Evolutionary conservation across 208 protist species (phyloP).

Genomic region (Porcisia deanei): DNA sequence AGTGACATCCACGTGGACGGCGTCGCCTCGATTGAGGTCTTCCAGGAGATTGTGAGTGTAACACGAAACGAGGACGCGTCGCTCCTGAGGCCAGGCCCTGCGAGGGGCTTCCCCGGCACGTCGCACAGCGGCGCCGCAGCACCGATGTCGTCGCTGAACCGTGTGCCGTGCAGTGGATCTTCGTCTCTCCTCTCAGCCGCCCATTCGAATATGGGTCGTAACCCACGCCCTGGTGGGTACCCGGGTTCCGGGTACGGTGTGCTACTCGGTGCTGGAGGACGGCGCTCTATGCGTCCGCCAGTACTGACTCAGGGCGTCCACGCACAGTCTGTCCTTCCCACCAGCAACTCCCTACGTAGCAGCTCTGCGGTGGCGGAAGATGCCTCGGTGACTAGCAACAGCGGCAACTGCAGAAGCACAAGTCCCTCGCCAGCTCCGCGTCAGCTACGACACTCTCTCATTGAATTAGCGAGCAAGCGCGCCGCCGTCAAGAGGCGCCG

Average conservation of each 20-base stretch:
- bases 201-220: constrained; percentile 15
- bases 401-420: background rate
- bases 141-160: constrained; percentile 14
- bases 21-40: constrained; percentile 76
- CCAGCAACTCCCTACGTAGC: background rate
- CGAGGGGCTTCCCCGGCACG: constrained; percentile 10
- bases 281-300: constrained; percentile 76
- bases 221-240: constrained; percentile 3
- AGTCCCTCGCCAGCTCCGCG: background rate
- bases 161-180: constrained; percentile 7
- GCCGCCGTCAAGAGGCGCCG: constrained; percentile 47
- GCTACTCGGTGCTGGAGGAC: constrained; percentile 71
- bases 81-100: background rate
- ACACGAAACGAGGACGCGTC: background rate
- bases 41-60: constrained; percentile 64
- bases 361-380: background rate
- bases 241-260: constrained; percentile 69
- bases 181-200: constrained; percentile 12
- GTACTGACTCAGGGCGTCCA: constrained; percentile 18
- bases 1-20: constrained; percentile 78
- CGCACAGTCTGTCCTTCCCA: constrained; percentile 4
- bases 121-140: background rate
- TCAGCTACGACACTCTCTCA: constrained; percentile 37
- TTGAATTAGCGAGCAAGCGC: constrained; percentile 53
- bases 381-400: background rate